Evolutionary conservation across 768 basidiomycete genomes (phyloP).

Genomic region (Hortiboletus campestris): DNA sequence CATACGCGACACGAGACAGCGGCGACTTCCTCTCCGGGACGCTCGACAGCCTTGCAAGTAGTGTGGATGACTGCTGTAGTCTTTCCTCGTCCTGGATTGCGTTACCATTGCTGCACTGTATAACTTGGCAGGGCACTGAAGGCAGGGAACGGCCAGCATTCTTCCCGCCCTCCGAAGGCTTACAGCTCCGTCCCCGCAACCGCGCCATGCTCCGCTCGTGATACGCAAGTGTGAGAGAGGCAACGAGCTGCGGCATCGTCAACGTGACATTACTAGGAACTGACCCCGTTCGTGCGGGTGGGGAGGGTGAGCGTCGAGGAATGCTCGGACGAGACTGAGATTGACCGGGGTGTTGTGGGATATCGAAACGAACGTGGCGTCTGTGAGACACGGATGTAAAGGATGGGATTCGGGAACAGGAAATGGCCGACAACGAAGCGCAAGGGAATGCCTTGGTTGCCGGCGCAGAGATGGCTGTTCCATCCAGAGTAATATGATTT

Average conservation of each 20-base stretch:
- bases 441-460: not conserved
- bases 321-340: conserved; percentile 2
- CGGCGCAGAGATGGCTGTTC: not conserved
- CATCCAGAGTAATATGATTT: not conserved
- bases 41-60: conserved; percentile 11
- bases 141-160: conserved; percentile 12
- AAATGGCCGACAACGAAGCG: conserved; percentile 2
- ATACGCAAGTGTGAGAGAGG: conserved; percentile 27
- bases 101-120: not conserved
- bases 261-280: conserved; percentile 14
- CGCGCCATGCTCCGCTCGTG: conserved; percentile 22
- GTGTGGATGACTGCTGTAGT: not conserved
- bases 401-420: conserved; percentile 1
- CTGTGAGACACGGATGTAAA: conserved; percentile 3
- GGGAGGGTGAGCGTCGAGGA: conserved; percentile 27
- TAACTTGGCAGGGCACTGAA: conserved; percentile 1
- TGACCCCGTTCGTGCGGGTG: conserved; percentile 16
- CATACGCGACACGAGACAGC: conserved; percentile 20
- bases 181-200: conserved; percentile 17
- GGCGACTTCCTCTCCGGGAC: conserved; percentile 25
- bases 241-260: conserved; percentile 34
- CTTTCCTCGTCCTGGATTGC: conserved; percentile 3
- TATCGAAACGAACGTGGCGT: conserved; percentile 27
- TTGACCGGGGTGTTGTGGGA: not conserved
- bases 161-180: conserved; percentile 1